Conservation (phyloP, 164 flowering plant genomes). For the Tinospora cordifolia region DNA sequence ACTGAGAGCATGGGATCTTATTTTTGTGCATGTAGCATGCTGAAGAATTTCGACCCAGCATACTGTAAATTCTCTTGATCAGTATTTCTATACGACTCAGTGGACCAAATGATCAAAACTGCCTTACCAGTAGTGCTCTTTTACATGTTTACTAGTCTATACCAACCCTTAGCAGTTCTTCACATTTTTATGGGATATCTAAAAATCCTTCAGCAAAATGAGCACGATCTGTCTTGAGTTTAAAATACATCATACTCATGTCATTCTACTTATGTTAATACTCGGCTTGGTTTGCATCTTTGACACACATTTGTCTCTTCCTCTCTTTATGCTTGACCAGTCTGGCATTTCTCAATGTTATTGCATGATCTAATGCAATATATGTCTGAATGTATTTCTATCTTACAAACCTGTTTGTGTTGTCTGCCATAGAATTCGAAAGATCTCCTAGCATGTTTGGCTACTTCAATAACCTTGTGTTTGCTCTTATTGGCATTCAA, state of each 20-base stretch:
- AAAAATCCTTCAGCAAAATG: not conserved
- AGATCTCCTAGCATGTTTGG: constrained; percentile 1
- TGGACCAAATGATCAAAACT: not conserved
- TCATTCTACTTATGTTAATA: not conserved
- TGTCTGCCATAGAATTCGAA: not conserved
- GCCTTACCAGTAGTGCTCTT: not conserved
- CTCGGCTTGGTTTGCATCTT: not conserved
- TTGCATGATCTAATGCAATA: too few relatives aligned
- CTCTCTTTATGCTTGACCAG: not conserved
- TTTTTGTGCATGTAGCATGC: not conserved
- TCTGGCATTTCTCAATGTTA: not conserved
- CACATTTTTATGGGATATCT: not conserved
- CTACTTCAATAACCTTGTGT: constrained; percentile 4
- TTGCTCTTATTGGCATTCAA: constrained; percentile 8
- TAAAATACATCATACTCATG: not conserved
- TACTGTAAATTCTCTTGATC: not conserved
- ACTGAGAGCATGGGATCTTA: not conserved
- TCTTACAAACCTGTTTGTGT: not conserved
- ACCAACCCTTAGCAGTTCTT: not conserved
- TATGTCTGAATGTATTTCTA: too few relatives aligned
- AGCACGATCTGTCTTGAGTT: not conserved
- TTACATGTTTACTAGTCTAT: not conserved
- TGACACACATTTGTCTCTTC: not conserved
- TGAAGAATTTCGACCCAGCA: not conserved
- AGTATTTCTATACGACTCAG: not conserved